A percentile compares a stretch with the other conserved stretches of the same genome.
Conservation (phyloP, 441 rosid species). For the Breynia disticha region DNA sequence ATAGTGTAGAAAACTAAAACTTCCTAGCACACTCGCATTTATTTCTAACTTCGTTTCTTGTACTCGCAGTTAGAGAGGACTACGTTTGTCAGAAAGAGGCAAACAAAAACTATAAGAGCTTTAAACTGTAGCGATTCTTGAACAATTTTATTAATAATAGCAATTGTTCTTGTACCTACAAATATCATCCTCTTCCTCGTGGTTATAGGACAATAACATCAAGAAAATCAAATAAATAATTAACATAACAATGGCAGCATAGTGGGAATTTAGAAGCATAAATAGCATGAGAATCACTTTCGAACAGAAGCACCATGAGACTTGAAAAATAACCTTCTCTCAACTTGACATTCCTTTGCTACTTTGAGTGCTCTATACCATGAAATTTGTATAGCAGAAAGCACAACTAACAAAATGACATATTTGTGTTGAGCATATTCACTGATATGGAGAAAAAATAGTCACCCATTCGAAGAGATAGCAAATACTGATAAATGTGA, state of each 20-base stretch:
- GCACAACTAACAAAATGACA: slow-evolving; percentile 70
- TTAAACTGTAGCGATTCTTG: slow-evolving; percentile 79
- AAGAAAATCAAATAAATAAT: too few relatives aligned
- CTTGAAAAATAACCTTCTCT: slow-evolving; percentile 40
- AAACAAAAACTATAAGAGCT: slow-evolving; percentile 87
- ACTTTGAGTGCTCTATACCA: slow-evolving; percentile 76
- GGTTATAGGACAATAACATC: too few relatives aligned
- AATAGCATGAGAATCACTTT: neutral
- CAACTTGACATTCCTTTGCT: slow-evolving; percentile 79
- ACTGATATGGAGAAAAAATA: slow-evolving; percentile 40
- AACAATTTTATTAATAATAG: slow-evolving; percentile 83
- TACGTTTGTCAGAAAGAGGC: too few relatives aligned
- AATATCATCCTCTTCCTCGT: too few relatives aligned
- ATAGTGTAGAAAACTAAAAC: too few relatives aligned
- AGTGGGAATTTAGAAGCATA: neutral
- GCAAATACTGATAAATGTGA: slow-evolving; percentile 2
- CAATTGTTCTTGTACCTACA: slow-evolving; percentile 85
- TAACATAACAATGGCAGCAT: neutral
- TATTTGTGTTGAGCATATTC: slow-evolving; percentile 72
- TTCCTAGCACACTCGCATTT: too few relatives aligned
- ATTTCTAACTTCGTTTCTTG: too few relatives aligned
- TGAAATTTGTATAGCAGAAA: slow-evolving; percentile 82
- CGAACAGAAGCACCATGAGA: slow-evolving; percentile 1
- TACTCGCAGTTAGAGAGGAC: too few relatives aligned
- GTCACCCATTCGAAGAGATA: slow-evolving; percentile 14